phyloP scores from a whole-genome alignment of 148 eudicot species.

The Vaccinium macrocarpon region DNA sequence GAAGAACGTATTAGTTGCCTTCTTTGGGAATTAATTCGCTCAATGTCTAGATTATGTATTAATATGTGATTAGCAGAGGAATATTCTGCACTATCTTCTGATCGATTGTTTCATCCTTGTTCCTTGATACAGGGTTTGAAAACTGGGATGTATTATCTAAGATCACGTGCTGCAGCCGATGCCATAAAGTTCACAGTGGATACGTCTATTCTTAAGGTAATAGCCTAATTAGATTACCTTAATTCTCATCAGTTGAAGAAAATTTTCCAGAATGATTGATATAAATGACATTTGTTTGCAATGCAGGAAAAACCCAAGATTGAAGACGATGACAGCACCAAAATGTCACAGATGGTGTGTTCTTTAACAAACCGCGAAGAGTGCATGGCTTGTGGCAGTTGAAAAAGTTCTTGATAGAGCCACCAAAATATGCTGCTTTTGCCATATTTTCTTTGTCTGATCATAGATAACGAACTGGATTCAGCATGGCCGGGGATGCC shows the following conservation, averaged over 20 bases:
- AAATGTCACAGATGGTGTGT: conserved; percentile 80
- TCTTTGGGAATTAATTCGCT: not conserved
- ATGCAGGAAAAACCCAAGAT: conserved; percentile 53
- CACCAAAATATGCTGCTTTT: not conserved
- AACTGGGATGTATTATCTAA: conserved; percentile 92
- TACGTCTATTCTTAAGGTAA: conserved; percentile 66
- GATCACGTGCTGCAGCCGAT: conserved; percentile 96
- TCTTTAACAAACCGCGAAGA: conserved; percentile 80
- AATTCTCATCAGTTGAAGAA: not conserved
- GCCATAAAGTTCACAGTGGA: conserved; percentile 98
- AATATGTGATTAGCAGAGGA: not conserved
- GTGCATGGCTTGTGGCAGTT: conserved; percentile 91
- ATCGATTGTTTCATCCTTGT: not conserved
- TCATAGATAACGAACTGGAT: not conserved
- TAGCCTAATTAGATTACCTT: no score
- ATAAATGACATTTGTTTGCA: not conserved
- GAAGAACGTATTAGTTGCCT: not conserved
- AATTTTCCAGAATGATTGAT: not conserved
- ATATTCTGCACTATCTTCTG: not conserved
- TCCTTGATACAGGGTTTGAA: conserved; percentile 65
- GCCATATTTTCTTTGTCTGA: not conserved
- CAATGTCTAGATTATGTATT: not conserved
- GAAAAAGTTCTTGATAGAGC: not conserved
- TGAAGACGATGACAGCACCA: conserved; percentile 41
- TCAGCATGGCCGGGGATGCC: not conserved